These are phyloP conservation scores for Pseudogymnoascus sp. DNA, from an alignment of 2,329 filamentous ascomycete genomes.

Conservation along the genomic window DNA sequence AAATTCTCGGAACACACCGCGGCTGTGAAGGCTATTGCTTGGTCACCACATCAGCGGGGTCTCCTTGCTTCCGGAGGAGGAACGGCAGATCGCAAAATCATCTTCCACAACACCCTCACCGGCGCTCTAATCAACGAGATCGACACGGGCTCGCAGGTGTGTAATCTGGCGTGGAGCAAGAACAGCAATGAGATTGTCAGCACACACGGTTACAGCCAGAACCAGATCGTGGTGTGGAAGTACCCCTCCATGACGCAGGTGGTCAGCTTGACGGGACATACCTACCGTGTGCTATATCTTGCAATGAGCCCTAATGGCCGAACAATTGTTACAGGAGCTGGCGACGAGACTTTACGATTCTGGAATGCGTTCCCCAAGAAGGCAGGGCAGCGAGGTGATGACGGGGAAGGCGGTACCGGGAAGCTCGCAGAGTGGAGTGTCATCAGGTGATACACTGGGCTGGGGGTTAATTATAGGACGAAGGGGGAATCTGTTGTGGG, in stretches of 20 bases:
- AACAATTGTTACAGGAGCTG: slow-evolving; percentile 89
- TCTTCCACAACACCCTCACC: slow-evolving; percentile 94
- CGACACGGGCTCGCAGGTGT: slow-evolving; percentile 97
- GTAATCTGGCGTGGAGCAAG: slow-evolving; percentile 94
- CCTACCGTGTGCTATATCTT: slow-evolving; percentile 89
- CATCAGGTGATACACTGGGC: slow-evolving; percentile 51
- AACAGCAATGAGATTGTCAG: slow-evolving; percentile 97
- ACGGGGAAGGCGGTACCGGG: slow-evolving; percentile 52
- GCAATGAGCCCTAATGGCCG: slow-evolving; percentile 96
- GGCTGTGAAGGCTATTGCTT: slow-evolving; percentile 94
- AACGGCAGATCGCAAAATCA: slow-evolving; percentile 91
- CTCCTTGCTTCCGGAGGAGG: slow-evolving; percentile 93
- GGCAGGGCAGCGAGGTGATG: slow-evolving; percentile 60
- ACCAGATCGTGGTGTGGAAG: slow-evolving; percentile 99
- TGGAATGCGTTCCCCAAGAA: slow-evolving; percentile 93
- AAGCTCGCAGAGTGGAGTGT: slow-evolving; percentile 73
- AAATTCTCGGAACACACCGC: slow-evolving; percentile 94
- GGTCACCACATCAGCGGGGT: slow-evolving; percentile 93
- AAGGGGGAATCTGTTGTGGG: neutral
- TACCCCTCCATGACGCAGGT: slow-evolving; percentile 98
- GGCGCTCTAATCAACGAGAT: slow-evolving; percentile 76
- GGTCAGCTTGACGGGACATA: slow-evolving; percentile 89
- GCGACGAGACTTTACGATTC: slow-evolving; percentile 91
- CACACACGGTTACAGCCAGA: slow-evolving; percentile 95
- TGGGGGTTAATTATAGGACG: neutral